These are phyloP conservation scores for Corylus heterophylla DNA, from an alignment of 306 rosid species.

Conservation along the genomic window DNA sequence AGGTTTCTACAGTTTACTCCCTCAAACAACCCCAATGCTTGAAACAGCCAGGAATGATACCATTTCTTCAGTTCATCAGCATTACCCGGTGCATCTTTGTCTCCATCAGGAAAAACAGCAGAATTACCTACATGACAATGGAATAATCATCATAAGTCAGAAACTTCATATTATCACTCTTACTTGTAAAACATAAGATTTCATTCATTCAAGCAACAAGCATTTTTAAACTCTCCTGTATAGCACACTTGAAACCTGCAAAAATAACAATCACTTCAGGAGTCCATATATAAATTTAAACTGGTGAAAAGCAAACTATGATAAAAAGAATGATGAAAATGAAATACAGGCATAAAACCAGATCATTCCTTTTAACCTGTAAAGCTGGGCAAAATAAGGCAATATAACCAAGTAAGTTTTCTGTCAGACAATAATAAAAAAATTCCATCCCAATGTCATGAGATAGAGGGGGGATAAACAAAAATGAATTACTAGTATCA, in stretches of 20 bases:
- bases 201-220: constrained; percentile 25
- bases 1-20: not conserved
- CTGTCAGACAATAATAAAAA: constrained; percentile 26
- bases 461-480: not conserved
- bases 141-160: constrained; percentile 8
- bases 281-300: constrained; percentile 27
- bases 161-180: constrained; percentile 1
- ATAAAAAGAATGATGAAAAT: constrained; percentile 19
- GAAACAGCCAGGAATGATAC: constrained; percentile 8
- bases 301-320: constrained; percentile 16
- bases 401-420: constrained; percentile 25
- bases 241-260: constrained; percentile 73
- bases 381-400: constrained; percentile 27
- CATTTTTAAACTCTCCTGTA: constrained; percentile 39
- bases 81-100: constrained; percentile 4
- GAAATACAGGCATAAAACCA: constrained; percentile 21
- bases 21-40: not conserved
- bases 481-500: not conserved
- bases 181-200: constrained; percentile 3
- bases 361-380: constrained; percentile 43
- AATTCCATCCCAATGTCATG: not conserved
- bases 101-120: constrained; percentile 25
- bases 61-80: constrained; percentile 10
- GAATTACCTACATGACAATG: constrained; percentile 35
- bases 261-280: constrained; percentile 50